Evolutionary conservation across 805 yeast genomes (phyloP).

Genomic region (Danielia oregonensis): DNA sequence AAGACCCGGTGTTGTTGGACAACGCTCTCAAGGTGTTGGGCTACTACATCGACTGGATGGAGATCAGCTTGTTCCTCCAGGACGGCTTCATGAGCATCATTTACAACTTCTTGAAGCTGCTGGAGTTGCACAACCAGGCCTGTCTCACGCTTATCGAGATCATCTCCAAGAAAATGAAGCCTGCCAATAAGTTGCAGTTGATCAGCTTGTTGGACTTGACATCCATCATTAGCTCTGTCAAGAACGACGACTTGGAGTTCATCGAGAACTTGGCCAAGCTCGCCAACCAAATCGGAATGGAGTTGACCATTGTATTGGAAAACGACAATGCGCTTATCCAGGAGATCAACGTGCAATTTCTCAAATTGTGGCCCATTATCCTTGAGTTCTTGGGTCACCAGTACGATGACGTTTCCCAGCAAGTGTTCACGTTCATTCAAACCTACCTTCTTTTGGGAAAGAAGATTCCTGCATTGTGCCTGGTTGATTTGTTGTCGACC

Average conservation of each 20-base stretch:
- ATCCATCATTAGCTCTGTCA: constrained; percentile 40
- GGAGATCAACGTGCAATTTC: constrained; percentile 37
- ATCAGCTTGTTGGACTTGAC: constrained; percentile 67
- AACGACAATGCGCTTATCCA: constrained; percentile 41
- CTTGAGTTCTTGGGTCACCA: constrained; percentile 72
- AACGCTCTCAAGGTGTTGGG: constrained; percentile 68
- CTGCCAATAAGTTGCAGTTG: constrained; percentile 65
- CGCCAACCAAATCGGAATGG: constrained; percentile 69
- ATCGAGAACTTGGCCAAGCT: constrained; percentile 74
- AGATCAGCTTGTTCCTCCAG: constrained; percentile 67
- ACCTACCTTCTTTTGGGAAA: constrained; percentile 69
- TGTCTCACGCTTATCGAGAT: constrained; percentile 59
- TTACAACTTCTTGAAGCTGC: constrained; percentile 52
- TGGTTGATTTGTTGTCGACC: constrained; percentile 52
- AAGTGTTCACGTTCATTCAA: constrained; percentile 76
- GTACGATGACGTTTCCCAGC: constrained; percentile 83
- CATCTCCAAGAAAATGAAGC: constrained; percentile 74
- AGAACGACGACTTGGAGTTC: constrained; percentile 56
- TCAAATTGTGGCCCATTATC: constrained; percentile 67
- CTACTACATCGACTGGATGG: constrained; percentile 90
- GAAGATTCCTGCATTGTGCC: constrained; percentile 40
- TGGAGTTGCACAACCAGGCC: constrained; percentile 53
- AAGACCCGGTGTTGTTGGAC: constrained; percentile 45
- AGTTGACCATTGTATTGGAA: constrained; percentile 63
- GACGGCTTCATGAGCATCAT: constrained; percentile 54